Percentiles rank a stretch among this genome's conserved stretches.
Evolutionary conservation across 208 protist genomes (phyloP).

Genomic region (Tritrichomonas foetus): DNA sequence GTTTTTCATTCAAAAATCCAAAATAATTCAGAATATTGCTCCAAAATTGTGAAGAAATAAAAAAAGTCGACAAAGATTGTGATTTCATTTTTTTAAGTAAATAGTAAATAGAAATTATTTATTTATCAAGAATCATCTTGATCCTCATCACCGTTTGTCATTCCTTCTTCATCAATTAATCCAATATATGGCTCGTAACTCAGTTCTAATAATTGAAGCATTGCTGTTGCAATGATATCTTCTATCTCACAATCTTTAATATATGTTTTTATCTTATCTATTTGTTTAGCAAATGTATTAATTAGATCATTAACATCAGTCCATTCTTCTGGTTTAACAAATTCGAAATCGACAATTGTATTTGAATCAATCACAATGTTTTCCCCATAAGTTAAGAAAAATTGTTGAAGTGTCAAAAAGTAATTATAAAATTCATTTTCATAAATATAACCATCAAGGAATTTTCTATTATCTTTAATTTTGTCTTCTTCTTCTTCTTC

Average conservation of each 20-base stretch:
- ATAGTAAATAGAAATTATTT: neutral
- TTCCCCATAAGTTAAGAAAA: neutral
- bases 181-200: neutral
- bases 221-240: neutral
- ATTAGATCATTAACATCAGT: neutral
- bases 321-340: neutral
- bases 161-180: neutral
- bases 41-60: neutral
- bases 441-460: too few species aligned
- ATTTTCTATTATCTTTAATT: too few species aligned
- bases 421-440: too few species aligned
- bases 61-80: neutral
- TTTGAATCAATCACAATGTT: neutral
- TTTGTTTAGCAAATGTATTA: neutral
- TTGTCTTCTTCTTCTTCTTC: too few species aligned
- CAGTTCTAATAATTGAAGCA: neutral
- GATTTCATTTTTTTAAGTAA: neutral
- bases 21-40: neutral
- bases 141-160: neutral
- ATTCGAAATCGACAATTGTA: neutral
- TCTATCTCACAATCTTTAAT: neutral
- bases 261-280: neutral
- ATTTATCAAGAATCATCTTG: neutral
- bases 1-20: neutral
- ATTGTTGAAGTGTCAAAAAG: too few species aligned